Conservation (phyloP, 2,329 filamentous ascomycete genomes). For the Trichoderma sp. region DNA sequence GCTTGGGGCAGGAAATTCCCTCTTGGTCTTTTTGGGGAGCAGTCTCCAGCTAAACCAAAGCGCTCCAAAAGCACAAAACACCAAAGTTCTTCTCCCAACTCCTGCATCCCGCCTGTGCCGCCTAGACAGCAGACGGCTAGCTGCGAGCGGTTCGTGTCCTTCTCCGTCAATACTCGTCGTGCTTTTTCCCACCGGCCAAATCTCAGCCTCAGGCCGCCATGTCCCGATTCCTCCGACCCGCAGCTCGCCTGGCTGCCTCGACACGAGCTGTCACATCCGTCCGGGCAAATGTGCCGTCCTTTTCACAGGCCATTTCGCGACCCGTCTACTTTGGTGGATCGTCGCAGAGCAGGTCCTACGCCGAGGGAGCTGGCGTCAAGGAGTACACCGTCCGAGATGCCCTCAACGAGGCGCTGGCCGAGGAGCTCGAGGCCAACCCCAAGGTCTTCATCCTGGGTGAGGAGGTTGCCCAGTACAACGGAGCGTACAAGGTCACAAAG, state of each 20-base stretch:
- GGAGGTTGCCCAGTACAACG: conserved; percentile 99
- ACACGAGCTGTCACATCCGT: conserved; percentile 36
- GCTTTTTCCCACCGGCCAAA: background rate
- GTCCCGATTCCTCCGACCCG: conserved; percentile 52
- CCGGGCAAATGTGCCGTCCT: conserved; percentile 34
- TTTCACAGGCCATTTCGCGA: conserved; percentile 38
- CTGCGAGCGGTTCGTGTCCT: conserved; percentile 15
- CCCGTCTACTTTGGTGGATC: conserved; percentile 39
- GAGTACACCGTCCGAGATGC: conserved; percentile 97
- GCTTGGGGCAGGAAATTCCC: conserved; percentile 21
- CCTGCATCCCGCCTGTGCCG: background rate
- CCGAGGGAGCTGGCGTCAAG: conserved; percentile 64
- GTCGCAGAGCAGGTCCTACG: conserved; percentile 53
- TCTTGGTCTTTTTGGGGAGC: conserved; percentile 15
- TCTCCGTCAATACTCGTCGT: conserved; percentile 21
- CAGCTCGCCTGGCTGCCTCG: conserved; percentile 46
- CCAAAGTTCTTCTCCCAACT: background rate
- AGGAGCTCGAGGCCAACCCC: conserved; percentile 90
- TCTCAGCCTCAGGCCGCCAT: conserved; percentile 30
- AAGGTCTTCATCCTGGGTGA: conserved; percentile 97
- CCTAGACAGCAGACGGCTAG: conserved; percentile 22
- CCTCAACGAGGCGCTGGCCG: conserved; percentile 93
- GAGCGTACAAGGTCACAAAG: conserved; percentile 99
- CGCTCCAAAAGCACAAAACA: background rate
- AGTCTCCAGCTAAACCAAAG: conserved; percentile 8